phyloP scores from a whole-genome alignment of 108 stramenopile genomes.

The Stephanodiscus minutulus region DNA sequence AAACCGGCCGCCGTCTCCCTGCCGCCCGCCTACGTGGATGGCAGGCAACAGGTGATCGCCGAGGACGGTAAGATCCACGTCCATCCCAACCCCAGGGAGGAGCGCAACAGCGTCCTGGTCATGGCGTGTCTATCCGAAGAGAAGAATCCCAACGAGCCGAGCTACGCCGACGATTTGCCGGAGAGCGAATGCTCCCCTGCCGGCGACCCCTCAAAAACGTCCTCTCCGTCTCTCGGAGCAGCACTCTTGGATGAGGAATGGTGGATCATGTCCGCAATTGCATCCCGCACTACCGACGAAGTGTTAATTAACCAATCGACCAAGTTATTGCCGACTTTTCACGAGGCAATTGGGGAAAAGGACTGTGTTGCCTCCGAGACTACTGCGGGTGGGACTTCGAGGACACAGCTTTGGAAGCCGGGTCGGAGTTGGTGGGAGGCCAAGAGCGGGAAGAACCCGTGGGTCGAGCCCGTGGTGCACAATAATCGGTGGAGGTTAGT shows the following conservation, averaged over 20 bases:
- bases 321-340: slow-evolving; percentile 74
- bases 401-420: slow-evolving; percentile 91
- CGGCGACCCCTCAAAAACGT: slow-evolving; percentile 6
- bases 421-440: slow-evolving; percentile 92
- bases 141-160: background rate
- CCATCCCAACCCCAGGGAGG: slow-evolving; percentile 37
- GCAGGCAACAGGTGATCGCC: slow-evolving; percentile 45
- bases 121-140: slow-evolving; percentile 15
- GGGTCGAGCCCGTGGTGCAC: slow-evolving; percentile 89
- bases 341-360: slow-evolving; percentile 85
- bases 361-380: slow-evolving; percentile 24
- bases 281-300: slow-evolving; percentile 39
- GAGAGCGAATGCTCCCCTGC: background rate
- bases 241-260: slow-evolving; percentile 84
- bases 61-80: slow-evolving; percentile 46
- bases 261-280: slow-evolving; percentile 76
- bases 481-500: slow-evolving; percentile 91
- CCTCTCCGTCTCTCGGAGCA: slow-evolving; percentile 36
- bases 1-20: background rate
- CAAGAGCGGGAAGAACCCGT: slow-evolving; percentile 85
- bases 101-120: slow-evolving; percentile 33
- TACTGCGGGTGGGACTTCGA: slow-evolving; percentile 11
- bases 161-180: background rate
- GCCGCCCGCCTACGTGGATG: slow-evolving; percentile 55
- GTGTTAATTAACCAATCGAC: slow-evolving; percentile 49